Evolutionary conservation across 768 basidiomycete species (phyloP).

Genomic region (Russula griseocarnosa): DNA sequence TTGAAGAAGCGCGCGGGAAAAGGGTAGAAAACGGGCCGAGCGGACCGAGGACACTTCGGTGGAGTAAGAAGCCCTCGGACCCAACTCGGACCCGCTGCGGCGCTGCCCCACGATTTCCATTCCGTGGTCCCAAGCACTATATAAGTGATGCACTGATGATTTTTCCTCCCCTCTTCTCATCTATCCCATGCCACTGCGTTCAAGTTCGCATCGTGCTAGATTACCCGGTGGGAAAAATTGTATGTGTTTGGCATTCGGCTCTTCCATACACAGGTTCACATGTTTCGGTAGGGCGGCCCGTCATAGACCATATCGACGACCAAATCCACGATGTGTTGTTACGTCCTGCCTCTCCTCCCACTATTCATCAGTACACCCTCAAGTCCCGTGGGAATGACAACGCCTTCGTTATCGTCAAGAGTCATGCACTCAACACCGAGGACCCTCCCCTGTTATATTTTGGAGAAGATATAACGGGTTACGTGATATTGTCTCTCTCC

Average conservation of each 20-base stretch:
- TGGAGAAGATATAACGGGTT: slow-evolving; percentile 21
- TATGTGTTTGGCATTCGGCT: background rate
- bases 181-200: too few species aligned
- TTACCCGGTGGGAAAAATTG: background rate
- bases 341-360: background rate
- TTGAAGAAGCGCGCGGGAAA: background rate
- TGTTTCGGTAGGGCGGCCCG: background rate
- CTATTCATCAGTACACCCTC: background rate
- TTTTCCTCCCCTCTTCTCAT: background rate
- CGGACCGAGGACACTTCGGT: background rate
- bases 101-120: background rate
- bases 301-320: background rate
- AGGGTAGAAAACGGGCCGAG: background rate
- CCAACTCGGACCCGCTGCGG: too few species aligned
- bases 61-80: too few species aligned
- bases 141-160: background rate
- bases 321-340: background rate
- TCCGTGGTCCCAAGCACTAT: background rate
- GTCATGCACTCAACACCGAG: background rate
- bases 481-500: slow-evolving; percentile 9
- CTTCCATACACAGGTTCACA: slow-evolving; percentile 13
- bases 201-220: background rate
- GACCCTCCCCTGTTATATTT: slow-evolving; percentile 10
- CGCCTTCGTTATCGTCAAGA: slow-evolving; percentile 13
- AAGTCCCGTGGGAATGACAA: slow-evolving; percentile 18